phyloP scores from a whole-genome alignment of 1,139 yeast genomes.

The Suhomyces atakaporum region DNA sequence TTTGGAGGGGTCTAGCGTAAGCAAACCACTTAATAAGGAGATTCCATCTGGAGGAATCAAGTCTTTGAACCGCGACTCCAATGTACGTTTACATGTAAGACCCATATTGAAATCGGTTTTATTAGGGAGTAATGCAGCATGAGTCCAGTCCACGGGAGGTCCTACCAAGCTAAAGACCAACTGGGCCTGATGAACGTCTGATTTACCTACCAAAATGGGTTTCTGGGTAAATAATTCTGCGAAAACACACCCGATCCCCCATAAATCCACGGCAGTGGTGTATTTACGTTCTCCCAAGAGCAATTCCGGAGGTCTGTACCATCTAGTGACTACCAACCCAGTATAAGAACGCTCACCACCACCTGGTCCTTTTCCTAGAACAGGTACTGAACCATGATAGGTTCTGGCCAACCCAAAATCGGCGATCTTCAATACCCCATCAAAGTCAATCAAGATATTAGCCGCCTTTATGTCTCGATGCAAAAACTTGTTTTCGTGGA shows the following conservation, averaged over 20 bases:
- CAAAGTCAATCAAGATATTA: slow-evolving; percentile 74
- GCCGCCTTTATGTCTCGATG: slow-evolving; percentile 97
- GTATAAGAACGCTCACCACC: slow-evolving; percentile 84
- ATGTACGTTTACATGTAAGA: slow-evolving; percentile 51
- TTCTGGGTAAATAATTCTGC: slow-evolving; percentile 82
- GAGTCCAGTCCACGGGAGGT: slow-evolving; percentile 74
- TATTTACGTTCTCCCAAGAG: slow-evolving; percentile 81
- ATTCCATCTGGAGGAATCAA: slow-evolving; percentile 37
- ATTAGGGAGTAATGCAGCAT: slow-evolving; percentile 65
- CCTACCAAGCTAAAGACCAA: slow-evolving; percentile 81
- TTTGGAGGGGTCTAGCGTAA: slow-evolving; percentile 66
- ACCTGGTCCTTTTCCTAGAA: slow-evolving; percentile 56
- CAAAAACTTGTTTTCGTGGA: slow-evolving; percentile 69
- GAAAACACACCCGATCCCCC: slow-evolving; percentile 98
- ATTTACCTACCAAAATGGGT: slow-evolving; percentile 83
- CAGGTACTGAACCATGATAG: slow-evolving; percentile 72
- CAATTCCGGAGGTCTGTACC: slow-evolving; percentile 97
- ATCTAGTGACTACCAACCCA: slow-evolving; percentile 89
- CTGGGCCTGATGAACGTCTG: slow-evolving; percentile 91
- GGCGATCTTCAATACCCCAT: slow-evolving; percentile 78
- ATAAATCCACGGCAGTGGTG: slow-evolving; percentile 92
- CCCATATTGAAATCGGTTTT: slow-evolving; percentile 45
- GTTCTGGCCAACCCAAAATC: slow-evolving; percentile 89
- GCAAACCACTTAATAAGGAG: slow-evolving; percentile 53
- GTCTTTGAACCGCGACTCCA: slow-evolving; percentile 47